Base-by-base conservation (phyloP, 106 monocot species). In the Alisma plantagoaquatica region DNA sequence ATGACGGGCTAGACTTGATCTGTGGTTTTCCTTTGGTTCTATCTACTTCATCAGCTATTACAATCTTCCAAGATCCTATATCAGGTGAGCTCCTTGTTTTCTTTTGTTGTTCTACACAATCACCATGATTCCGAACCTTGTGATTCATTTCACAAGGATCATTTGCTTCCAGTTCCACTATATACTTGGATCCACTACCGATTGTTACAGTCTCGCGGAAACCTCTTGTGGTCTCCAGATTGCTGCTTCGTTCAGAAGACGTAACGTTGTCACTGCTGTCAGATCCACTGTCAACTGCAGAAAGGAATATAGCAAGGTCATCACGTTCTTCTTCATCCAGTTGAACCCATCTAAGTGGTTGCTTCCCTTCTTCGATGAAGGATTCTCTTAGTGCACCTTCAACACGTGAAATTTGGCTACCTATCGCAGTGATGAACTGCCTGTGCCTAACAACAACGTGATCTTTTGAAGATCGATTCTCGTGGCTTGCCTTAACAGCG, bases 61-160 rank as follows among this genome's bases (percentile, higher is more conserved):
- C 60, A 60, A 81, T 72, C 52, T 72, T 76, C 81, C 75, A 81
- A 53, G 52, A 44, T 50, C 61, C 62, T n/a, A 63, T 53, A 59
- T 71, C 67, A 22, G 51, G 53, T 33, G 57, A 66, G 62, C 57
- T 66, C 24, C 11, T 60, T 23, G 54, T 57, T 49, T 41, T 70
- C 48, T 51, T 59, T 18, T 46, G 21, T 2, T 53, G 53, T 63
- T 64, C 31, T n/a, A 49, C 28, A 24, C 26, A 27, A 31, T 70
- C 62, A 2, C 11, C 54, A 23, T 69, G 59, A 27, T 20, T 26
- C 41, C 24, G 15, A 26, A n/a, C 32, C 38, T 58, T 43, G 29
- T 60, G 54, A 32, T 53, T 63, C 11, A 32, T 59, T 41, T 43
- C 18, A 7, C 9, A 23, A 27, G 44, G 1, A 2, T 68, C 59